Base-by-base conservation (phyloP, 306 rosid genomes). In the Citrullus amarus region DNA sequence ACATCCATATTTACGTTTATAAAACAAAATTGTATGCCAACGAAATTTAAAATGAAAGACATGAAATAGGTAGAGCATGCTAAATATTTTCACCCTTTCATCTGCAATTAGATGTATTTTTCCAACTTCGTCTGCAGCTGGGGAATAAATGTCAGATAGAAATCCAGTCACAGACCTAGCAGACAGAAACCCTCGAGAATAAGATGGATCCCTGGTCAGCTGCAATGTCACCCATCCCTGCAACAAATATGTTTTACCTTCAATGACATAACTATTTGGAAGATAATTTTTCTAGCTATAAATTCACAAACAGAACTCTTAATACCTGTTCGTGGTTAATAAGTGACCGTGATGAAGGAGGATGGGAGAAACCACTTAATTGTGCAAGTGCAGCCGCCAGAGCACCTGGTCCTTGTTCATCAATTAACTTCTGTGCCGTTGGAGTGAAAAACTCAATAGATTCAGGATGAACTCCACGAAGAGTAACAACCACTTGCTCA, bases 321-420 rank as follows among this genome's bases (percentile, higher is more conserved):
- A 48, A 58, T 81, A 92, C 99, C 97, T 91, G 97, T 76, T 92
- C 97, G 36, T 92, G 99, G 81, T 67, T 88, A 82, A 95, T 84
- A 62, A 91, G 96, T 72, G 99, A 95, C 60, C 96, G 88, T 48
- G 93, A 92, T 48, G 99, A 95, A 6, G 97, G 99, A 81, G 99
- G 99, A 70, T 80, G 83, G 44, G 99, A 86, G 79, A 95, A 95
- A 75, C 99, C 99, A 84, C 99, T 95, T 75, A 95, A 86, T 6
- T 92, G 97, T 76, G 99, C 99, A 22, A 95, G 88, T 44, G 99
- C 99, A 81, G 99, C 97, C 30, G 99, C 99, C 73, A 95, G 92
- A 81, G 99, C 97, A 76, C 75, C 70, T 72, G 88, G 69, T 77
- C 99, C 99, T 84, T 85, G 95, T 83, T 95, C 96, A 51, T 92